These are phyloP conservation scores for Elaphomyces granulatus DNA, from an alignment of 495 filamentous ascomycete species.

Conservation along the genomic window DNA sequence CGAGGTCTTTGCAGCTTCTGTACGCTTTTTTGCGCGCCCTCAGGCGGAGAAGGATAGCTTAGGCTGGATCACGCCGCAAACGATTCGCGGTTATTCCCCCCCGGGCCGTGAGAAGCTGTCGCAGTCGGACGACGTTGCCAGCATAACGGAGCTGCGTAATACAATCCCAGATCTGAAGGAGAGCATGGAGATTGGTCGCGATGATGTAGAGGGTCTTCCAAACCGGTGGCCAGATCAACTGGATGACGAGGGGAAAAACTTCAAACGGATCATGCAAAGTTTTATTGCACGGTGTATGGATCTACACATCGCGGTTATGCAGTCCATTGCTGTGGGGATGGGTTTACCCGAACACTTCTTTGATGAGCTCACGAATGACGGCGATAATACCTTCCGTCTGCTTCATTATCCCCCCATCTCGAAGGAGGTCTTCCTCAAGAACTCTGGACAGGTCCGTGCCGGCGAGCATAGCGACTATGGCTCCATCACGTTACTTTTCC, in stretches of 20 bases:
- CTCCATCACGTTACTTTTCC: slow-evolving; percentile 77
- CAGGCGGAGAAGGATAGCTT: slow-evolving; percentile 52
- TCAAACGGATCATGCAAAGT: slow-evolving; percentile 53
- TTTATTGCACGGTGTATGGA: slow-evolving; percentile 62
- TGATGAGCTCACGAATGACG: slow-evolving; percentile 53
- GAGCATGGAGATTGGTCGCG: slow-evolving; percentile 68
- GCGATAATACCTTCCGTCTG: slow-evolving; percentile 79
- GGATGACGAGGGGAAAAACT: slow-evolving; percentile 46
- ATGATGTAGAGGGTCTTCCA: slow-evolving; percentile 47
- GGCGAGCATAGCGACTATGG: slow-evolving; percentile 87
- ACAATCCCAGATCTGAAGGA: slow-evolving; percentile 68
- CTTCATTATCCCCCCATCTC: slow-evolving; percentile 71
- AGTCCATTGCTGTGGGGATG: slow-evolving; percentile 75
- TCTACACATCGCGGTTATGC: slow-evolving; percentile 70
- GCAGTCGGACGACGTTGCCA: slow-evolving; percentile 37
- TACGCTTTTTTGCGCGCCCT: slow-evolving; percentile 63
- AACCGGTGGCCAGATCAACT: slow-evolving; percentile 70
- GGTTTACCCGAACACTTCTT: slow-evolving; percentile 61
- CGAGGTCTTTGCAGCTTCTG: slow-evolving; percentile 54
- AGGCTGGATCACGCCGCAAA: slow-evolving; percentile 53
- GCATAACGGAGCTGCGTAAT: slow-evolving; percentile 43
- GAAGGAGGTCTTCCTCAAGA: slow-evolving; percentile 52
- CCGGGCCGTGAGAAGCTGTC: slow-evolving; percentile 68
- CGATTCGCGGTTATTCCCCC: slow-evolving; percentile 67
- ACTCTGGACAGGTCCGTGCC: slow-evolving; percentile 63